Evolutionary conservation across 495 filamentous ascomycete genomes (phyloP).

Genomic region (Annulohypoxylon stygium): DNA sequence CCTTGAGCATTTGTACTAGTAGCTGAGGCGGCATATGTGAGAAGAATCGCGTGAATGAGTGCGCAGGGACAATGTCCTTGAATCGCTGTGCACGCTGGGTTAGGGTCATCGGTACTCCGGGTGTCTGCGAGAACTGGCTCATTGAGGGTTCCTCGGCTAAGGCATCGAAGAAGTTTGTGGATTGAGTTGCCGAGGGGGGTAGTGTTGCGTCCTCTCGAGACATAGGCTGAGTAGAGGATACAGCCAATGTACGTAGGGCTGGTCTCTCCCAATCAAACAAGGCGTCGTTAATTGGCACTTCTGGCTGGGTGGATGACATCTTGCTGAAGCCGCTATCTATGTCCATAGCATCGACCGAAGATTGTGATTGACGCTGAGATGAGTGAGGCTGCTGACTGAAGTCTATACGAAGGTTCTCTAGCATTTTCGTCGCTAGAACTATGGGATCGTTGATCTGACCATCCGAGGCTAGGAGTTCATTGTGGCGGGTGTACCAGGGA

Average conservation of each 20-base stretch:
- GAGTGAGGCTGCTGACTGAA: slow-evolving; percentile 77
- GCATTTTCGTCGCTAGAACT: slow-evolving; percentile 89
- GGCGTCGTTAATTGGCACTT: slow-evolving; percentile 74
- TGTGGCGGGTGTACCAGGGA: slow-evolving; percentile 92
- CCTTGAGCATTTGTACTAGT: slow-evolving; percentile 81
- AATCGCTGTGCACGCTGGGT: slow-evolving; percentile 92
- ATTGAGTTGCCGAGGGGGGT: slow-evolving; percentile 50
- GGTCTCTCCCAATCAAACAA: slow-evolving; percentile 84
- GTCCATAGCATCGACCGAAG: slow-evolving; percentile 66
- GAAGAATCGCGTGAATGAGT: slow-evolving; percentile 91
- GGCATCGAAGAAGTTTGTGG: slow-evolving; percentile 64
- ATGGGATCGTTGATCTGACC: slow-evolving; percentile 85
- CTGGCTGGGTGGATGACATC: slow-evolving; percentile 82
- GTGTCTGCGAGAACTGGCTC: slow-evolving; percentile 88
- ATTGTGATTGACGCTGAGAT: slow-evolving; percentile 59
- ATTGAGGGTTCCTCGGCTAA: slow-evolving; percentile 91
- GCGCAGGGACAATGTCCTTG: slow-evolving; percentile 83
- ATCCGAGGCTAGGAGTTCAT: slow-evolving; percentile 77
- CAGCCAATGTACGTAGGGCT: slow-evolving; percentile 58
- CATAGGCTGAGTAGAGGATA: slow-evolving; percentile 69
- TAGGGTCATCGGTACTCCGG: slow-evolving; percentile 79
- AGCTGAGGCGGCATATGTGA: slow-evolving; percentile 82
- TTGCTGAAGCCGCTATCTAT: slow-evolving; percentile 58
- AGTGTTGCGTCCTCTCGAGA: slow-evolving; percentile 50
- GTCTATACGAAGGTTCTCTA: slow-evolving; percentile 92